These are phyloP conservation scores for Glomus cerebriforme DNA, from an alignment of 192 early-diverging fungal genomes.

Conservation along the genomic window DNA sequence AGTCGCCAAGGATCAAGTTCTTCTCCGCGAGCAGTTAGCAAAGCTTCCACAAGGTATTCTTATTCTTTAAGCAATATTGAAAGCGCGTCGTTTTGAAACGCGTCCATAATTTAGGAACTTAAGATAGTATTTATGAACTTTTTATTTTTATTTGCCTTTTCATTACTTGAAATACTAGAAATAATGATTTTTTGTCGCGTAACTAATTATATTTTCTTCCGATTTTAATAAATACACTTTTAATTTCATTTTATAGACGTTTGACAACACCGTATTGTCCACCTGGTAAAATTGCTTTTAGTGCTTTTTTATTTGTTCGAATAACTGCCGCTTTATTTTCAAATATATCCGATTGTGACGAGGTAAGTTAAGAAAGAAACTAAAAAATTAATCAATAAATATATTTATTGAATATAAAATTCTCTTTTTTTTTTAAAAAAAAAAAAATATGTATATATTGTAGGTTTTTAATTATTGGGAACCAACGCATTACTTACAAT, in stretches of 20 bases:
- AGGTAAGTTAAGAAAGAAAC: conserved; percentile 28
- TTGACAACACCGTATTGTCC: not conserved
- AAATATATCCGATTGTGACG: conserved; percentile 80
- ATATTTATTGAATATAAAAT: not conserved
- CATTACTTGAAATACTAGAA: not conserved
- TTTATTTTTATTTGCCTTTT: not conserved
- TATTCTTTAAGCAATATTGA: not conserved
- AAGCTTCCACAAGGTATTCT: not conserved
- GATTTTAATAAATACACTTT: not conserved
- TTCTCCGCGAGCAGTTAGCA: not conserved
- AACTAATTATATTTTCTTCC: not conserved
- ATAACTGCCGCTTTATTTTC: conserved; percentile 57
- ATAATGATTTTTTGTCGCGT: not conserved
- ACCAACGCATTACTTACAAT: conserved; percentile 83
- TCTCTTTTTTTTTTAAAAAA: not conserved
- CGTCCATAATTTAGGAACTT: not conserved
- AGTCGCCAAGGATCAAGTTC: not conserved
- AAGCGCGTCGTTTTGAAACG: not conserved
- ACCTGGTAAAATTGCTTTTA: not conserved
- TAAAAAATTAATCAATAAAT: not conserved
- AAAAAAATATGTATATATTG: not conserved
- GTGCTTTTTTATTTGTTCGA: conserved; percentile 44
- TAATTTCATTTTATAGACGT: not conserved
- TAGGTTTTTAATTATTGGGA: conserved; percentile 98
- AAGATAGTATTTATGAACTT: not conserved